Conservation (phyloP, 2,329 filamentous ascomycete genomes). For the Didymellaceae sp. region DNA sequence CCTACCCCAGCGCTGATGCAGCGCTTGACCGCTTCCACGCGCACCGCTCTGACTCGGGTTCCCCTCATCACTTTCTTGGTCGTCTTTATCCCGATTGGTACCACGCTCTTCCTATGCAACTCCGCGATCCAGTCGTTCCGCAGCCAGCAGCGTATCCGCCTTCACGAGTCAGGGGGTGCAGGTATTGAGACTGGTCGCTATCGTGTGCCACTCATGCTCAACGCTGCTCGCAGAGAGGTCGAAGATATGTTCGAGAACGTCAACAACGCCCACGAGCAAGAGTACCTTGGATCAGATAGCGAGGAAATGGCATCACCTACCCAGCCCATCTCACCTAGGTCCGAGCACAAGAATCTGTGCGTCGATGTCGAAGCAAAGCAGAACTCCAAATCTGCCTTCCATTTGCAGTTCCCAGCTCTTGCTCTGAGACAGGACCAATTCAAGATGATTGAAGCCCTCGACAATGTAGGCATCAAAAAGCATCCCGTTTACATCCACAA, state of each 20-base stretch:
- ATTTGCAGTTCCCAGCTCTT: constrained; percentile 68
- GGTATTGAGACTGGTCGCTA: constrained; percentile 74
- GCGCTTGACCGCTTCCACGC: constrained; percentile 44
- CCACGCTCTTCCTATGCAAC: constrained; percentile 75
- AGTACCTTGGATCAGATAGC: constrained; percentile 69
- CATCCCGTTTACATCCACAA: constrained; percentile 77
- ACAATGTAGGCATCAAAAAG: constrained; percentile 66
- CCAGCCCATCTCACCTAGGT: constrained; percentile 24
- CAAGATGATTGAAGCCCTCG: constrained; percentile 78
- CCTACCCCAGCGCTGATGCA: constrained; percentile 44
- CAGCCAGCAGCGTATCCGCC: constrained; percentile 74
- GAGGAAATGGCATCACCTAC: constrained; percentile 49
- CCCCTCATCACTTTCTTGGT: constrained; percentile 70
- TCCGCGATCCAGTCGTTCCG: constrained; percentile 77
- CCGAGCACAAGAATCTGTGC: constrained; percentile 20
- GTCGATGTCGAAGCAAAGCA: constrained; percentile 38
- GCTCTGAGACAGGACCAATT: constrained; percentile 83
- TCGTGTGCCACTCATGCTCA: constrained; percentile 72
- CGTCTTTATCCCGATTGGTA: constrained; percentile 75
- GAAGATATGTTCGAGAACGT: constrained; percentile 79
- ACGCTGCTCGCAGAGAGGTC: constrained; percentile 75
- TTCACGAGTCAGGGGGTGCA: constrained; percentile 75
- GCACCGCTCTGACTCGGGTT: constrained; percentile 58
- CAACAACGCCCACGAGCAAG: constrained; percentile 71
- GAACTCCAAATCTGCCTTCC: constrained; percentile 38